Evolutionary conservation across 768 basidiomycete species (phyloP).

Genomic region (Saitozyma sp.): DNA sequence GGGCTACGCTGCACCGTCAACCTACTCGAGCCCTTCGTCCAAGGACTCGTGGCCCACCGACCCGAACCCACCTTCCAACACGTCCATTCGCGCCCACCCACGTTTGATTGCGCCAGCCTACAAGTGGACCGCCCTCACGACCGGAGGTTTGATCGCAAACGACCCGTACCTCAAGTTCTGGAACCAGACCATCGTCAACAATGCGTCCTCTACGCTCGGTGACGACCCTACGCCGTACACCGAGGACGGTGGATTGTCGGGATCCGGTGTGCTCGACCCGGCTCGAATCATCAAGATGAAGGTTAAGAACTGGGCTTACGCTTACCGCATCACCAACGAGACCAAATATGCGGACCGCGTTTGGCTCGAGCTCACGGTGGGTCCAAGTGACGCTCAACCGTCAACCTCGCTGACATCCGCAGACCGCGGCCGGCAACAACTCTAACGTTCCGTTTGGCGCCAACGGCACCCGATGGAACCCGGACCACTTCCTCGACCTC

Average conservation of each 20-base stretch:
- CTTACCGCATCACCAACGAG: constrained; percentile 85
- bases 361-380: constrained; percentile 77
- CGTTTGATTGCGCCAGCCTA: constrained; percentile 86
- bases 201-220: constrained; percentile 64
- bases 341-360: constrained; percentile 85
- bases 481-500: constrained; percentile 75
- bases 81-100: constrained; percentile 76
- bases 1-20: constrained; percentile 56
- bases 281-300: constrained; percentile 86
- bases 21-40: constrained; percentile 45
- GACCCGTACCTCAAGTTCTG: constrained; percentile 85
- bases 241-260: constrained; percentile 65
- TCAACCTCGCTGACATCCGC: background rate
- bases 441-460: constrained; percentile 64
- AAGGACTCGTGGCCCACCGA: constrained; percentile 76
- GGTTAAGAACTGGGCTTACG: constrained; percentile 90
- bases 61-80: constrained; percentile 67
- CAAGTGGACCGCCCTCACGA: constrained; percentile 82
- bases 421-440: constrained; percentile 74
- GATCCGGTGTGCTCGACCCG: constrained; percentile 85
- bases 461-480: constrained; percentile 74
- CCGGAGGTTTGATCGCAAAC: constrained; percentile 63
- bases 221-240: constrained; percentile 66
- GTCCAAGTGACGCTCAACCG: constrained; percentile 37
- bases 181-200: constrained; percentile 87